Percentiles rank a stretch among this genome's conserved stretches.
Conservation (phyloP, 352 stramenopile genomes). For the Pythium biforme region DNA sequence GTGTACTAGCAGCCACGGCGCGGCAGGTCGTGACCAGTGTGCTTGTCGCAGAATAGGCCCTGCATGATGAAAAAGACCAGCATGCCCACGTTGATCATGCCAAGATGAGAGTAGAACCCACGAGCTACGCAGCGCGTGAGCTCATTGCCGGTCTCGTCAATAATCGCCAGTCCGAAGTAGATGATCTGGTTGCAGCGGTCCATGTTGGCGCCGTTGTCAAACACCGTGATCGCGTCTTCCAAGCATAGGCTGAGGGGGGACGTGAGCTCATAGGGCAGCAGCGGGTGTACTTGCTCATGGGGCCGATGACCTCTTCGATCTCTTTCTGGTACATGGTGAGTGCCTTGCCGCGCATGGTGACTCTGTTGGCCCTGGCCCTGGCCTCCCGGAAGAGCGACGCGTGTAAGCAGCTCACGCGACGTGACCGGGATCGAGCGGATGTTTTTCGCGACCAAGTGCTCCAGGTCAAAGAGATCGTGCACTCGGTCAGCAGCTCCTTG, state of each 20-base stretch:
- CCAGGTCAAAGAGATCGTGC: slow-evolving; percentile 91
- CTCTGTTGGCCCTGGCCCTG: slow-evolving; percentile 97
- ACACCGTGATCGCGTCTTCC: slow-evolving; percentile 84
- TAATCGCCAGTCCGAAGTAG: slow-evolving; percentile 78
- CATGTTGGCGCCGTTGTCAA: slow-evolving; percentile 96
- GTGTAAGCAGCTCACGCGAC: slow-evolving; percentile 93
- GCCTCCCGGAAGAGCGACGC: slow-evolving; percentile 95
- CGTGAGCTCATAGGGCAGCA: slow-evolving; percentile 87
- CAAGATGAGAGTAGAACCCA: too few species aligned
- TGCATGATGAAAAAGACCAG: too few species aligned
- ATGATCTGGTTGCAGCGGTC: slow-evolving; percentile 90
- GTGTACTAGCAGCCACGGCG: too few species aligned
- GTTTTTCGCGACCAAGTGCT: slow-evolving; percentile 89
- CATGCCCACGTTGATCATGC: too few species aligned
- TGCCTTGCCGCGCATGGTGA: slow-evolving; percentile 90
- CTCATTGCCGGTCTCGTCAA: slow-evolving; percentile 89
- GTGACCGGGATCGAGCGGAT: slow-evolving; percentile 94
- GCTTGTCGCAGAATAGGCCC: too few species aligned
- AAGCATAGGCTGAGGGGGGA: slow-evolving; percentile 85
- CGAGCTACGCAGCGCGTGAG: too few species aligned
- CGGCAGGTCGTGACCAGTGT: too few species aligned
- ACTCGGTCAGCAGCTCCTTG: slow-evolving; percentile 92
- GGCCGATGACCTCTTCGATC: slow-evolving; percentile 91
- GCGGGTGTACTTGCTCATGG: slow-evolving; percentile 87
- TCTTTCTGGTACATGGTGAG: slow-evolving; percentile 91